Evolutionary conservation across 257 asterid genomes (phyloP).

Genomic region (Solanum medicagineum): DNA sequence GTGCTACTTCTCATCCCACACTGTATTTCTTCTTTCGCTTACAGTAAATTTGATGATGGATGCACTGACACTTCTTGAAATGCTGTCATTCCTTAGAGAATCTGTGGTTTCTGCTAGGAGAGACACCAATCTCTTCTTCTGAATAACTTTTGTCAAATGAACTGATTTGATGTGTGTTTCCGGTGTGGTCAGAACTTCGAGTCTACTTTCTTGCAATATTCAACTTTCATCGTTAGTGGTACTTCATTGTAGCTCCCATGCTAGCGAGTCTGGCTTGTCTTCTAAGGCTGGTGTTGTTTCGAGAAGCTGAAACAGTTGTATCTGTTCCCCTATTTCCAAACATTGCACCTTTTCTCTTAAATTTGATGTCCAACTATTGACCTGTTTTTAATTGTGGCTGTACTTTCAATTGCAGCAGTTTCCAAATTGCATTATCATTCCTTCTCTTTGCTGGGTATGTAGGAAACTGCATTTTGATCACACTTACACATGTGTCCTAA

Average conservation of each 20-base stretch:
- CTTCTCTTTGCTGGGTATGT: not conserved
- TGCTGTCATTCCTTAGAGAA: not conserved
- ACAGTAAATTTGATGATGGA: not conserved
- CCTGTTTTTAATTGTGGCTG: not conserved
- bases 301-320: not conserved
- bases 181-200: not conserved
- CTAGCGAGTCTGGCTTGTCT: not conserved
- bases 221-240: not conserved
- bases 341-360: not conserved
- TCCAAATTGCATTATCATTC: not conserved
- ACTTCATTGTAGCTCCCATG: not conserved
- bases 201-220: not conserved
- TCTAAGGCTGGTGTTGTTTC: not conserved
- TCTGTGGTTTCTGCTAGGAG: not conserved
- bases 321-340: not conserved
- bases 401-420: not conserved
- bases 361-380: not conserved
- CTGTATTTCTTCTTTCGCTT: not conserved
- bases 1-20: not conserved
- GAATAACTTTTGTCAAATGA: not conserved
- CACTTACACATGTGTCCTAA: not conserved
- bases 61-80: not conserved
- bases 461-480: not conserved
- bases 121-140: not conserved
- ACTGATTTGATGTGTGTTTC: not conserved